Base-by-base conservation (phyloP, 2,329 filamentous ascomycete species). In the Rutstroemia sydowiana region DNA sequence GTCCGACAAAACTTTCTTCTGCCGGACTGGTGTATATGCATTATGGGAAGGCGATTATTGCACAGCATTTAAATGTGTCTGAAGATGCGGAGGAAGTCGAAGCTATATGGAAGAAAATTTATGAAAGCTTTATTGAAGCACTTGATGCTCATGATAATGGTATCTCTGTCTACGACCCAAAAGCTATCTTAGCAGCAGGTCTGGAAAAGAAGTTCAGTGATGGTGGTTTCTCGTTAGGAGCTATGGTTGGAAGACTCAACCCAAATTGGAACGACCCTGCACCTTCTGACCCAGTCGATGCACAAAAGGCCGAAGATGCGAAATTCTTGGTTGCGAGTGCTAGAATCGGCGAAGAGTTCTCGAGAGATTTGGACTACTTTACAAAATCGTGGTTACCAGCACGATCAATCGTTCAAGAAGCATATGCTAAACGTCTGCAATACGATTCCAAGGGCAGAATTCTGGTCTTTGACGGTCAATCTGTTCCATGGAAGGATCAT, bases 141-240 rank as follows among this genome's bases (percentile, higher is more conserved):
- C 84, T 98, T 52, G 93, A 98, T 70, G 93, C 91, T 53, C 92
- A 98, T 71, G 93, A 98, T 76, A 98, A 98, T 69, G 93, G 93
- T 60, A 86, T 98, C 66, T 84, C 84, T 23, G 78, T 76, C 53
- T 95, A 95, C 71, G 88, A 95, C 66, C 76, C 86, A 26, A 76
- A 77, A 21, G 82, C 75, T 30, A 67, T 95, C 16, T 71, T 79
- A 28, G 77, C 82, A 28, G 87, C 88, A 0, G 86, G 85, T 3
- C 70, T 96, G 39, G 74, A 87, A 69, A 93, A 91, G 75, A 84
- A 84, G 61, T 96, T 95, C 73, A 85, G 83, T 61, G 79, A 91
- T 64, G 85, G 87, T 54, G 87, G 84, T 46, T 91, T 96, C 73
- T 85, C 81, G 46, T 82, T 98, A 54, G 88, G 89, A 51, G 87